Percentiles rank a stretch among this genome's conserved stretches.
Conservation (phyloP, 108 stramenopile species). For the Pseudonitzschia delicatissima region DNA sequence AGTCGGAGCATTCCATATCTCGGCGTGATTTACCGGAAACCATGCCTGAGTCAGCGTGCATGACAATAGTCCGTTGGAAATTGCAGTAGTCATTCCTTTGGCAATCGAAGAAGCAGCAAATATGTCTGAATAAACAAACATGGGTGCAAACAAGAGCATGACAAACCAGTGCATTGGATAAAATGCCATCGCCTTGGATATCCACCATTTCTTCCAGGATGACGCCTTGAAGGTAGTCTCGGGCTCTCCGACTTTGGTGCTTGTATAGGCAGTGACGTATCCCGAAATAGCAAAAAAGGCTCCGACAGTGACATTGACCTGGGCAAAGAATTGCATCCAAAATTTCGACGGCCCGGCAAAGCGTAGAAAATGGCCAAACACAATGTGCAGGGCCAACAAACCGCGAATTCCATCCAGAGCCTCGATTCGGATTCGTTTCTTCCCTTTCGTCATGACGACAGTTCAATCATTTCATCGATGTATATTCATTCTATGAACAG, state of each 20-base stretch:
- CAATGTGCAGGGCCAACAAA: slow-evolving; percentile 35
- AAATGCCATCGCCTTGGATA: slow-evolving; percentile 33
- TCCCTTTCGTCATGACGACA: too few species aligned
- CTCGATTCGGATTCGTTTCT: slow-evolving; percentile 38
- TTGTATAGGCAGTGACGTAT: slow-evolving; percentile 49
- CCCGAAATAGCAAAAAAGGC: slow-evolving; percentile 47
- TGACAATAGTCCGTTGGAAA: too few species aligned
- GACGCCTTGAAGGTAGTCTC: too few species aligned
- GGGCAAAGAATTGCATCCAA: slow-evolving; percentile 33
- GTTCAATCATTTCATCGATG: too few species aligned
- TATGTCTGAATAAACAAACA: slow-evolving; percentile 45
- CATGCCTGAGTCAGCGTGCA: too few species aligned
- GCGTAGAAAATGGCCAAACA: slow-evolving; percentile 40
- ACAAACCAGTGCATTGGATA: slow-evolving; percentile 45
- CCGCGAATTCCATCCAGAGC: slow-evolving; percentile 46
- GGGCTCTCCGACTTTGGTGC: slow-evolving; percentile 29
- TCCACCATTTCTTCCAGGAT: slow-evolving; percentile 37
- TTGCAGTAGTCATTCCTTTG: too few species aligned
- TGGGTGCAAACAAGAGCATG: slow-evolving; percentile 32
- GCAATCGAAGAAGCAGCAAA: too few species aligned
- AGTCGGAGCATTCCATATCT: too few species aligned
- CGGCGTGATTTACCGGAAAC: too few species aligned
- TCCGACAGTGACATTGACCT: slow-evolving; percentile 42
- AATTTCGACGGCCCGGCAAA: slow-evolving; percentile 35
- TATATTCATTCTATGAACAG: too few species aligned